These are phyloP conservation scores for Pseudogymnoascus destructans DNA, from an alignment of 2,329 filamentous ascomycete genomes.

Conservation along the genomic window DNA sequence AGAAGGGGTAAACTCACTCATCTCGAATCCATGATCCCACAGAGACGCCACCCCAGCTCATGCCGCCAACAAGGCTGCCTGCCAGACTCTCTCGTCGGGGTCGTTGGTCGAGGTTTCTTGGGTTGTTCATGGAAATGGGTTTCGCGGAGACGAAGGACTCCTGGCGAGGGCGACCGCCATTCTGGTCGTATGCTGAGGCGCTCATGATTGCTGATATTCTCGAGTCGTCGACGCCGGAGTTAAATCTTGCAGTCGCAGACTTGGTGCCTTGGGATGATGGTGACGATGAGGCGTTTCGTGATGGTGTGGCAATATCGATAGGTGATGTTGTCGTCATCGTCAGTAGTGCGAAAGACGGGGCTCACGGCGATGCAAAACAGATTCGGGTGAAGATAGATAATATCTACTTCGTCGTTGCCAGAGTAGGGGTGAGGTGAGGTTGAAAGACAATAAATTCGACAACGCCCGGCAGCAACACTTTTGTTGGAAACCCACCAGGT, in stretches of 20 bases:
- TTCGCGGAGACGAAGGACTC: constrained; percentile 54
- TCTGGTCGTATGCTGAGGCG: constrained; percentile 41
- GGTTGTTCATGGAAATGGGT: constrained; percentile 52
- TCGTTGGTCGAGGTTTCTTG: constrained; percentile 43
- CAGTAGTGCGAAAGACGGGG: neutral
- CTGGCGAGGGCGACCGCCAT: constrained; percentile 43
- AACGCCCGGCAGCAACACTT: neutral
- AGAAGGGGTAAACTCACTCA: constrained; percentile 57
- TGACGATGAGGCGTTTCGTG: constrained; percentile 25
- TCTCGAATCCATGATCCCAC: constrained; percentile 95
- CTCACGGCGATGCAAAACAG: neutral
- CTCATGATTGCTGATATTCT: constrained; percentile 40
- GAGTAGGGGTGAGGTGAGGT: neutral
- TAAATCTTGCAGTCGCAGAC: constrained; percentile 15
- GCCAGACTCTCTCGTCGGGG: constrained; percentile 49
- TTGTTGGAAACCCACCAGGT: constrained; percentile 8
- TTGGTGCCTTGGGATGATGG: constrained; percentile 28
- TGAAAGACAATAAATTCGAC: neutral
- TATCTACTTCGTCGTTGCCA: neutral
- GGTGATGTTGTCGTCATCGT: constrained; percentile 26
- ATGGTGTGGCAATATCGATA: constrained; percentile 25
- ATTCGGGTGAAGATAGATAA: neutral
- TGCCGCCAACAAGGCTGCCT: constrained; percentile 60
- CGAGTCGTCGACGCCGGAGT: constrained; percentile 20
- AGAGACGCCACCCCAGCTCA: constrained; percentile 95